These are phyloP conservation scores for Cymodocea nodosa DNA, from an alignment of 116 monocot species.

Conservation along the genomic window DNA sequence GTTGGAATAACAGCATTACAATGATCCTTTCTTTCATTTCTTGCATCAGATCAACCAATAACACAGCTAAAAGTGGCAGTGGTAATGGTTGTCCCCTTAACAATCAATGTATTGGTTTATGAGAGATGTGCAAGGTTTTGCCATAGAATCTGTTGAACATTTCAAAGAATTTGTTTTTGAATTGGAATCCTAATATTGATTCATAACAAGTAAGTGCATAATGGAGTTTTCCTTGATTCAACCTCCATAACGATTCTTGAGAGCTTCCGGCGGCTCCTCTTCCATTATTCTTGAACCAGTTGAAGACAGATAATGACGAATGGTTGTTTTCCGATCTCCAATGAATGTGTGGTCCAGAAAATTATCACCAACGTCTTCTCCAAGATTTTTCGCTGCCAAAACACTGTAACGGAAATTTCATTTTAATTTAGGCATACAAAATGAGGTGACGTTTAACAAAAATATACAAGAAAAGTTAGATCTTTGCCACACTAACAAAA, in stretches of 20 bases:
- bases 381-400: conserved; percentile 74
- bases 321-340: conserved; percentile 47
- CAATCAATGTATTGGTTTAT: too few relatives aligned
- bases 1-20: too few relatives aligned
- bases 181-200: neutral
- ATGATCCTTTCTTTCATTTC: too few relatives aligned
- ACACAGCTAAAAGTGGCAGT: neutral
- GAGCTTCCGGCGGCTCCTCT: conserved; percentile 68
- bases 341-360: conserved; percentile 76
- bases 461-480: too few relatives aligned
- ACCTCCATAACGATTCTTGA: conserved; percentile 64
- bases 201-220: too few relatives aligned
- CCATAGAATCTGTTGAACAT: neutral
- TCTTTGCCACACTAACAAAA: too few relatives aligned
- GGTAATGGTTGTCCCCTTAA: neutral
- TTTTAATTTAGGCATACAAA: neutral
- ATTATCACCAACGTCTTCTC: conserved; percentile 43
- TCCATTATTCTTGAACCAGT: conserved; percentile 69
- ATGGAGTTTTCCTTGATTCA: conserved; percentile 2
- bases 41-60: too few relatives aligned
- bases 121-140: neutral
- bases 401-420: conserved; percentile 36
- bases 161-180: neutral
- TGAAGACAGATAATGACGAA: conserved; percentile 48
- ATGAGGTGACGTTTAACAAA: neutral